These are phyloP conservation scores for Leucogyrophana mollusca DNA, from an alignment of 768 basidiomycete species.

Conservation along the genomic window DNA sequence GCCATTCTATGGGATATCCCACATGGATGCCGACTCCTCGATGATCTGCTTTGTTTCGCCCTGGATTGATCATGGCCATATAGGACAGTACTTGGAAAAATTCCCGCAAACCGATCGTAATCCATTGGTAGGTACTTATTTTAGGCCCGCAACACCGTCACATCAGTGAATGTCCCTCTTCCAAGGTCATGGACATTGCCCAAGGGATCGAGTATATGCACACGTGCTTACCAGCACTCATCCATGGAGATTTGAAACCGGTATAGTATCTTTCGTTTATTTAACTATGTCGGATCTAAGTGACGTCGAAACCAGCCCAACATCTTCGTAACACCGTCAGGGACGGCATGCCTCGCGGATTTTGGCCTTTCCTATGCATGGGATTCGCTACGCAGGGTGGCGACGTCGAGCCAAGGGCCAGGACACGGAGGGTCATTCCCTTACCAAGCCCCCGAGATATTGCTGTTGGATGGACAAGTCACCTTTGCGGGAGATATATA, in stretches of 20 bases:
- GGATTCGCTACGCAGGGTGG: conserved; percentile 13
- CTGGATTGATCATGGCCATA: conserved; percentile 28
- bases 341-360: conserved; percentile 30
- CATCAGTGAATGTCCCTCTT: neutral
- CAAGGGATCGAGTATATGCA: conserved; percentile 39
- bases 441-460: too few species aligned
- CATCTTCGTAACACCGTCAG: conserved; percentile 23
- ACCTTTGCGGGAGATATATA: too few species aligned
- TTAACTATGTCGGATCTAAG: neutral
- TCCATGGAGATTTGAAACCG: conserved; percentile 44
- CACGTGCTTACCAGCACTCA: conserved; percentile 36
- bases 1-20: conserved; percentile 28
- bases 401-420: too few species aligned
- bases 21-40: conserved; percentile 4
- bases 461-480: too few species aligned
- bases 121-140: conserved; percentile 27
- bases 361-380: conserved; percentile 25
- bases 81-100: conserved; percentile 26
- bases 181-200: conserved; percentile 36
- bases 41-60: conserved; percentile 22
- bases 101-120: conserved; percentile 27
- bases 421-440: neutral
- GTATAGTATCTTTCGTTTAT: conserved; percentile 21
- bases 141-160: neutral
- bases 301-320: conserved; percentile 16